These are phyloP conservation scores for Sporothrix dimorphospora DNA, from an alignment of 2,329 filamentous ascomycete species.

Conservation along the genomic window DNA sequence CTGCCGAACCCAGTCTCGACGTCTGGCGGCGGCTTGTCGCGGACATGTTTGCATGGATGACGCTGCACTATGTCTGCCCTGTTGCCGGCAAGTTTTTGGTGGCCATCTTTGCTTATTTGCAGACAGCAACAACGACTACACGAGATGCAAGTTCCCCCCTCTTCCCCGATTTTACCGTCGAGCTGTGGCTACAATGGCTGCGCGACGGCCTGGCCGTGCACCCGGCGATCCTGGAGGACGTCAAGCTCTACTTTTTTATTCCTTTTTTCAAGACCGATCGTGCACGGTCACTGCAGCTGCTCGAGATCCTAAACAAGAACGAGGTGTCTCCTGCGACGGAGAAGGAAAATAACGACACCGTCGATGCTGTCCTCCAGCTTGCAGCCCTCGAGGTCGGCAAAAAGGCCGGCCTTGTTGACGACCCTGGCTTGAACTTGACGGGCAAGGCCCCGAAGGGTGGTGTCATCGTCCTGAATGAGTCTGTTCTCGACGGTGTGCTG, in stretches of 20 bases:
- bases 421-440: slow-evolving; percentile 48
- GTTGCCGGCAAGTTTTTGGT: slow-evolving; percentile 65
- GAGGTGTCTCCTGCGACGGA: slow-evolving; percentile 45
- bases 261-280: slow-evolving; percentile 64
- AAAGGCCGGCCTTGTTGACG: slow-evolving; percentile 69
- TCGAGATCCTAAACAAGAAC: slow-evolving; percentile 53
- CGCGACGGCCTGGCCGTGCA: slow-evolving; percentile 53
- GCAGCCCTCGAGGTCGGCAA: slow-evolving; percentile 72
- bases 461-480: slow-evolving; percentile 44
- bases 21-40: slow-evolving; percentile 41
- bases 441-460: slow-evolving; percentile 32
- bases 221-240: slow-evolving; percentile 59
- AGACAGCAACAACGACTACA: slow-evolving; percentile 38
- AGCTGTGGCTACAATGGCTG: slow-evolving; percentile 61
- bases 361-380: slow-evolving; percentile 62
- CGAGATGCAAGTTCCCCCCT: slow-evolving; percentile 34
- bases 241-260: slow-evolving; percentile 67
- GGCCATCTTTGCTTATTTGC: slow-evolving; percentile 56
- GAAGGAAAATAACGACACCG: slow-evolving; percentile 38
- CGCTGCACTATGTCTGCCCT: slow-evolving; percentile 60
- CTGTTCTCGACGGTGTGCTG: slow-evolving; percentile 56
- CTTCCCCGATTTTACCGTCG: slow-evolving; percentile 42
- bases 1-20: slow-evolving; percentile 33
- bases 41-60: slow-evolving; percentile 54
- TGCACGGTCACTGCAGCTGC: slow-evolving; percentile 56